phyloP scores from a whole-genome alignment of 2,329 filamentous ascomycete genomes.

The Pseudohalonectria lignicola region DNA sequence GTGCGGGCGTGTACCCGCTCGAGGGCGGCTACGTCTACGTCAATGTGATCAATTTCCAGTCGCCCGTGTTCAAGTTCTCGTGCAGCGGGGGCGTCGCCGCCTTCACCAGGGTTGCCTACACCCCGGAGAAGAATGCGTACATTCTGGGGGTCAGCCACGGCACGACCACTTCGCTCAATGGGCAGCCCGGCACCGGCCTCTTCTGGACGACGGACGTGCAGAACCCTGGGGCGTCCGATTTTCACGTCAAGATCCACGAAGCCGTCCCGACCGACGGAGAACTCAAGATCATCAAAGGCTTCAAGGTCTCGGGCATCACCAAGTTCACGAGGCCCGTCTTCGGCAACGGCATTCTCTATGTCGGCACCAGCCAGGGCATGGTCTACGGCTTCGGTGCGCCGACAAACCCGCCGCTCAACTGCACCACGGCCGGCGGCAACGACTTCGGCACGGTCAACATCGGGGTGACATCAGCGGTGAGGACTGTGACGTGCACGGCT shows the following conservation, averaged over 20 bases:
- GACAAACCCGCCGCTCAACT: conserved; percentile 41
- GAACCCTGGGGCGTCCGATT: conserved; percentile 16
- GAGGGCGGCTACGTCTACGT: conserved; percentile 37
- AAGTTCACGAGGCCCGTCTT: conserved; percentile 50
- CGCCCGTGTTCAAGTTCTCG: conserved; percentile 46
- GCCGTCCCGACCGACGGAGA: conserved; percentile 46
- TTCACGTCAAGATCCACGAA: conserved; percentile 74
- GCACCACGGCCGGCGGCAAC: conserved; percentile 27
- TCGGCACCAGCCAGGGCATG: conserved; percentile 38
- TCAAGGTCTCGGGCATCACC: conserved; percentile 37
- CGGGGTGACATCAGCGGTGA: conserved; percentile 18
- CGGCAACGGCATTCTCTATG: conserved; percentile 42
- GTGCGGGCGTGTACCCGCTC: conserved; percentile 32
- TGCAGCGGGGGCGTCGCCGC: conserved; percentile 37
- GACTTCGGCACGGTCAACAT: conserved; percentile 35
- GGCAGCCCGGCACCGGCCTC: conserved; percentile 41
- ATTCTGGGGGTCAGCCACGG: conserved; percentile 45
- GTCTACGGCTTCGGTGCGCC: conserved; percentile 46
- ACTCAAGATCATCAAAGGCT: conserved; percentile 36
- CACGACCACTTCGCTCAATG: conserved; percentile 42
- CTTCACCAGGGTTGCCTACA: conserved; percentile 42
- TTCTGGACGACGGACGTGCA: conserved; percentile 47
- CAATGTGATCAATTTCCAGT: conserved; percentile 40
- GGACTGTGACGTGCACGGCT: conserved; percentile 35
- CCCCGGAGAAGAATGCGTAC: conserved; percentile 35